Evolutionary conservation across 805 yeast genomes (phyloP).

Genomic region (Sungouiozyma intestinalis): DNA sequence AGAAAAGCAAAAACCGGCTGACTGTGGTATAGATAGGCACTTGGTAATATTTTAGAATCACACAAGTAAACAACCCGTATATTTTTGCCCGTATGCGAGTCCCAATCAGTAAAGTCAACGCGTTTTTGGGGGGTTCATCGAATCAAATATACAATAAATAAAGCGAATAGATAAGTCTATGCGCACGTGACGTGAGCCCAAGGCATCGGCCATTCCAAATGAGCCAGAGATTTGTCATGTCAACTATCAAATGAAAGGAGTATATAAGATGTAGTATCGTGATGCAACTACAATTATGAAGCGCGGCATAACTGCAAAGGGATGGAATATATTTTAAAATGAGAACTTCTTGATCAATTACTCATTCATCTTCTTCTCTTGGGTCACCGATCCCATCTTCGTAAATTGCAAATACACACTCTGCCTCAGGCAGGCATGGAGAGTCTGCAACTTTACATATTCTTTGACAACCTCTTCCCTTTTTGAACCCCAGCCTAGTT

Average conservation of each 20-base stretch:
- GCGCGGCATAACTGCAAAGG: neutral
- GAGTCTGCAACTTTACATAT: slow-evolving; percentile 92
- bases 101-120: too few relatives aligned
- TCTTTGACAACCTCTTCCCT: slow-evolving; percentile 87
- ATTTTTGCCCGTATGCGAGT: too few relatives aligned
- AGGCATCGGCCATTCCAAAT: neutral
- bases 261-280: neutral
- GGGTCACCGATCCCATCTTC: slow-evolving; percentile 98
- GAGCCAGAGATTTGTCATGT: neutral
- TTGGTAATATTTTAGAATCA: too few relatives aligned
- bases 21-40: too few relatives aligned
- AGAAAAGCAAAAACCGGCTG: too few relatives aligned
- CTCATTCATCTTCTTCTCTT: slow-evolving; percentile 54
- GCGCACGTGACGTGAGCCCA: too few relatives aligned
- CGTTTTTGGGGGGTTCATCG: too few relatives aligned
- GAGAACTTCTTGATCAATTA: neutral
- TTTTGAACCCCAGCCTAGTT: slow-evolving; percentile 79
- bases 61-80: too few relatives aligned
- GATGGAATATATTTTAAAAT: neutral
- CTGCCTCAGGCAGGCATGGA: slow-evolving; percentile 93
- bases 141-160: too few relatives aligned
- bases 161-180: too few relatives aligned
- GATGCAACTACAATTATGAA: neutral
- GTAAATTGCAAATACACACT: slow-evolving; percentile 88
- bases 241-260: neutral